These are phyloP conservation scores for Naganishia kalamii DNA, from an alignment of 768 basidiomycete genomes.

Conservation along the genomic window DNA sequence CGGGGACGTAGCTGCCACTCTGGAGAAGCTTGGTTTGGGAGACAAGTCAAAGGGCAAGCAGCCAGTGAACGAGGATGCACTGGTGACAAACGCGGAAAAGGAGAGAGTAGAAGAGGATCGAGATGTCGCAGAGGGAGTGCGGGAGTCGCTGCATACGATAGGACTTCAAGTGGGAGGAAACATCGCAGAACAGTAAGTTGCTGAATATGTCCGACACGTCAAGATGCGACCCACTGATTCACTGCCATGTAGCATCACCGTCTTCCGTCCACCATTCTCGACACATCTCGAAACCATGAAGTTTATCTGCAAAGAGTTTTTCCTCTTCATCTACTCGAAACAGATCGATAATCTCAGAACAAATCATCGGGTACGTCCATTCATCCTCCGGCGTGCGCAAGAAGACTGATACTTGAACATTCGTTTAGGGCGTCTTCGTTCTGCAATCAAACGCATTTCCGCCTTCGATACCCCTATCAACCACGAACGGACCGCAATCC, in stretches of 20 bases:
- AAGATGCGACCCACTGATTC: neutral
- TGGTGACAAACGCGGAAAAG: conserved; percentile 36
- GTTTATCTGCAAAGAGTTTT: conserved; percentile 94
- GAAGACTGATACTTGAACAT: neutral
- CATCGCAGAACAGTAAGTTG: conserved; percentile 69
- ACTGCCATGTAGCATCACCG: conserved; percentile 57
- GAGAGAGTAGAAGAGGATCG: conserved; percentile 56
- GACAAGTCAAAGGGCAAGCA: conserved; percentile 46
- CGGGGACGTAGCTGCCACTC: conserved; percentile 63
- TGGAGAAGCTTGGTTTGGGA: conserved; percentile 48
- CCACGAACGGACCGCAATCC: conserved; percentile 68
- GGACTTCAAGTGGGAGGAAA: conserved; percentile 81
- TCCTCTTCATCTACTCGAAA: conserved; percentile 84
- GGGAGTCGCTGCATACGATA: conserved; percentile 68
- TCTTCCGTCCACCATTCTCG: conserved; percentile 65
- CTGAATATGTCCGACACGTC: neutral
- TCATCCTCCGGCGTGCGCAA: neutral
- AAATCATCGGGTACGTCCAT: conserved; percentile 70
- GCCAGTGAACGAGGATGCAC: conserved; percentile 36
- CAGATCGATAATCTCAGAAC: conserved; percentile 93
- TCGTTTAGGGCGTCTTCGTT: conserved; percentile 75
- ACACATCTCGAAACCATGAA: conserved; percentile 87
- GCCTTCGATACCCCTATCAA: conserved; percentile 72
- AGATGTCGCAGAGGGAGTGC: conserved; percentile 70
- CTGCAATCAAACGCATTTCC: conserved; percentile 87